Evolutionary conservation across 208 protist genomes (phyloP).

Genomic region (Acanthamoeba quina): DNA sequence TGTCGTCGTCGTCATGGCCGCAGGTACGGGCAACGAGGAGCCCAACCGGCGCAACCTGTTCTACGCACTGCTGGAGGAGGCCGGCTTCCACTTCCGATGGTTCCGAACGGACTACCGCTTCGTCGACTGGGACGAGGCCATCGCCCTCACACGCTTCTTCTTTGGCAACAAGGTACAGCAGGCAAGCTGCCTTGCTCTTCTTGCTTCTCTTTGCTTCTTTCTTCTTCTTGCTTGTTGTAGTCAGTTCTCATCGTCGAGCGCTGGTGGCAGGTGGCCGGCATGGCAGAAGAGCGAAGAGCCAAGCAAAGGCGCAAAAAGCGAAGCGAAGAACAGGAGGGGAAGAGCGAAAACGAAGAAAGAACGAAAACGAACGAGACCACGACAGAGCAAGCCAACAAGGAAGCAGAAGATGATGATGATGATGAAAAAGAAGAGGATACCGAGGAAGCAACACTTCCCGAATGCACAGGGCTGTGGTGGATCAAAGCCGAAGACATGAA

Average conservation of each 20-base stretch:
- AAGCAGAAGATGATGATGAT: not conserved
- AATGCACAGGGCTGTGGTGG: slow-evolving; percentile 53
- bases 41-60: slow-evolving; percentile 18
- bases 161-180: slow-evolving; percentile 31
- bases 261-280: slow-evolving; percentile 8
- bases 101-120: slow-evolving; percentile 27
- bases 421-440: slow-evolving; percentile 8
- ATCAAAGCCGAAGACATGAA: not conserved
- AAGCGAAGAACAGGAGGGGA: not conserved
- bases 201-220: too few species aligned
- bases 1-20: too few species aligned
- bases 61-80: slow-evolving; percentile 35
- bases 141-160: slow-evolving; percentile 46
- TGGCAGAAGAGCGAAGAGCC: not conserved
- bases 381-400: not conserved
- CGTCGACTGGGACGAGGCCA: slow-evolving; percentile 38
- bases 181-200: not conserved
- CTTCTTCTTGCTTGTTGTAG: too few species aligned
- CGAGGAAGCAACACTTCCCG: not conserved
- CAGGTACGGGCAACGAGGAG: slow-evolving; percentile 54
- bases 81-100: slow-evolving; percentile 33
- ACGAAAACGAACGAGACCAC: not conserved
- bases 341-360: not conserved
- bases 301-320: slow-evolving; percentile 15
- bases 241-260: not conserved